Evolutionary conservation across 169 alveolate genomes (phyloP), one percentile per base, ranked within the genome.

Genomic region (Besnoitia besnoiti): DNA sequence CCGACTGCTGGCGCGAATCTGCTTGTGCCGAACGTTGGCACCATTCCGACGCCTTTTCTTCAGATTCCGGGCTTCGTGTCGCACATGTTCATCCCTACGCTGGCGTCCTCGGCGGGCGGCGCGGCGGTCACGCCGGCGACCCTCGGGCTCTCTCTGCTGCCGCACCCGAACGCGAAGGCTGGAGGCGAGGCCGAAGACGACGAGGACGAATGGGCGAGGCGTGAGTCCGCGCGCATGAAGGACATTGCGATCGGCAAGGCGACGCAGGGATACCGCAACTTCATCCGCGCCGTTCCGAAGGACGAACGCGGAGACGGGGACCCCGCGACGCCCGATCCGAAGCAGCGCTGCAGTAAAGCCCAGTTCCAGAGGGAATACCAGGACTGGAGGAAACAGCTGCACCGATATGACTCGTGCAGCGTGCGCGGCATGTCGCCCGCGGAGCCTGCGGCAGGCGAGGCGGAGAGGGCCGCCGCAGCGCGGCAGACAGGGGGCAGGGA

Each of bases 231-330:
- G 47, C 93, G 97, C 42, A 87, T 95, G 93, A 95, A 95, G 49
- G 96, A 95, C 35, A 95, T 95, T 12, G 97, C 97, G 21, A 92
- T 95, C 62, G 97, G 97, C 40, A 95, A 95, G 82, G 94, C 96
- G 33, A 93, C 95, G 39, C 93, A 95, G 19, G 97, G 95, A 76
- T 95, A 95, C 85, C 94, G 95, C 75, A 95, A 94, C 90, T 95
- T 92, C 91, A 94, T 95, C 62, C 85, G 82, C 44, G 84, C 80
- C 24, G 96, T 95, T 44, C 95, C 95, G 14, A 82, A 89, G 73
- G 97, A 94, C 42, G 73, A 89, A 40, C 93, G 97, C 30, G 61
- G 94, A 40, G 94, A 85, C 4, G 95, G 93, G 5, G 97, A 94
- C 55, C 97, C 97, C 14, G 75, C 77, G 87, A 95, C 97, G 21